Base-by-base conservation (phyloP, 306 rosid genomes). In the Luffa aegyptiaca region DNA sequence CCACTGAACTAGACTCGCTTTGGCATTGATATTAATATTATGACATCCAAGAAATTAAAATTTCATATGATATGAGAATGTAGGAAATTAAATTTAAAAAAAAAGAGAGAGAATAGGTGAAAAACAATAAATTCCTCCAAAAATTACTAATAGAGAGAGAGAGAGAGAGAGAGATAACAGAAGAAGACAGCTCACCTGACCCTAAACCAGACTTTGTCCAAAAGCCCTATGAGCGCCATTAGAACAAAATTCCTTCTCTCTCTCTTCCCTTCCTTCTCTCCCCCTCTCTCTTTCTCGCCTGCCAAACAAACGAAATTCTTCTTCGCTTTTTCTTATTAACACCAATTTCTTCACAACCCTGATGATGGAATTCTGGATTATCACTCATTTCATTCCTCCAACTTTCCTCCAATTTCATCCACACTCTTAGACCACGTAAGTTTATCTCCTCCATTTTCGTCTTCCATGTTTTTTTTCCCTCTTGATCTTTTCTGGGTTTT, bases 151-250 rank as follows among this genome's bases (percentile, higher is more conserved):
- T 13, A 75, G n/a, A 44, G 39, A 21, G 79, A 75, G 37, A 72
- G 18, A 75, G n/a, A 44, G 39, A 21, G 79, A 75, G 37, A 72
- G 18, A 26, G 1, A 78, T 8, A 46, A 78, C 16, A 48, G 39
- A 63, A 46, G 49, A 79, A 5, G 81, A 79, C 81, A 63, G 81
- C 75, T 79, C 75, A 79, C 12, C 81, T 3, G 49, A 78, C 62
- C 81, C 59, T 69, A 53, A 26, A 63, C 72, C 62, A 78, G 35
- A 63, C 35, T 59, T 76, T 57, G 48, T 14, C 69, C 17, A 41
- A 46, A 44, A 57, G 52, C 73, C 52, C 41, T 17, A 64, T 31
- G 18, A 79, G 18, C 56, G 45, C 75, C 33, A 52, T 71, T 51
- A 26, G 5, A 33, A 37, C 73, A 45, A 62, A 44, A 62, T 33